phyloP scores from a whole-genome alignment of 345 rosid species.

The Gossypium anomalum region DNA sequence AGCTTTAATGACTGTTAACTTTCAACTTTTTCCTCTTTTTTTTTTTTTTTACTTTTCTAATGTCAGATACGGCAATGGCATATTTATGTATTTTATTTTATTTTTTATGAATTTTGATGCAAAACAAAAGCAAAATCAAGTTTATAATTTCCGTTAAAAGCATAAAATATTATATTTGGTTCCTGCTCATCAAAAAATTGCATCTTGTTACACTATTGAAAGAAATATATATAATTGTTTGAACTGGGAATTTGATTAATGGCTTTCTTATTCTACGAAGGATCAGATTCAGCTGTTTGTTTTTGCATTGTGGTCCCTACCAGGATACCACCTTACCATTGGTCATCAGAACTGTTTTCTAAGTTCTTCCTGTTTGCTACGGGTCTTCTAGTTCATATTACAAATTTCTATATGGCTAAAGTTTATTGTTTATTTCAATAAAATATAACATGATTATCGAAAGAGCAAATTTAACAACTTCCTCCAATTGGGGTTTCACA shows the following conservation, averaged over 20 bases:
- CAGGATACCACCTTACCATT: background rate
- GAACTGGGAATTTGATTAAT: conserved; percentile 2
- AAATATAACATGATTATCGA: conserved; percentile 14
- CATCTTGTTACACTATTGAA: background rate
- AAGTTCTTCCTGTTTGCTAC: background rate
- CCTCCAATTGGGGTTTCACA: background rate
- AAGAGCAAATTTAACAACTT: conserved; percentile 1
- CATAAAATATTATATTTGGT: background rate
- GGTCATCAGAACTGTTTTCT: background rate
- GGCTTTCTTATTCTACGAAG: background rate
- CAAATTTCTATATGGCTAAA: conserved; percentile 1
- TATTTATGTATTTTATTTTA: background rate
- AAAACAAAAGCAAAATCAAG: background rate
- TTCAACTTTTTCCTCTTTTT: background rate
- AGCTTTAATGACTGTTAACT: background rate
- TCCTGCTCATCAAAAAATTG: background rate
- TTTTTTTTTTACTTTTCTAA: too few relatives aligned
- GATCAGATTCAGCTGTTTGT: background rate
- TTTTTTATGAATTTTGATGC: background rate
- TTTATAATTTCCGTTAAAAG: background rate
- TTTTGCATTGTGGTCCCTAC: conserved; percentile 6
- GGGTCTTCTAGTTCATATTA: background rate
- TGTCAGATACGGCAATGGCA: background rate
- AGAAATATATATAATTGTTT: conserved; percentile 2
- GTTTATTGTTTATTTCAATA: background rate